Conservation (phyloP, 2,329 filamentous ascomycete genomes). For the Fusarium verticillioides region DNA sequence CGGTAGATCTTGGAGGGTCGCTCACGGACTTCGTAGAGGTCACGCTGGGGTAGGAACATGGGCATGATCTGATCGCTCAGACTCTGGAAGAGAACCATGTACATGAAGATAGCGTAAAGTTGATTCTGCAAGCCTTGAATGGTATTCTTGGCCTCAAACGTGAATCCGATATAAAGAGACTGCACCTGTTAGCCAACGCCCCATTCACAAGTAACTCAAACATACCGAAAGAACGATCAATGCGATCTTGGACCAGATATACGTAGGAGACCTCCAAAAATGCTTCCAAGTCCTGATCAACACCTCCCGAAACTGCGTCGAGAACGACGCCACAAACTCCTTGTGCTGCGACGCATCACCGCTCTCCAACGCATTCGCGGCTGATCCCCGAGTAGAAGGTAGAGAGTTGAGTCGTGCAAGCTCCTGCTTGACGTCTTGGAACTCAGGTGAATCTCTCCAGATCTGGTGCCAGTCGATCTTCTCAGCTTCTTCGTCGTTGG, state of each 20-base stretch:
- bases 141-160: conserved; percentile 65
- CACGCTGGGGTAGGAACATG: conserved; percentile 73
- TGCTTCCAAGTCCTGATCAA: conserved; percentile 51
- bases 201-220: fast-evolving
- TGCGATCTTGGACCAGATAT: conserved; percentile 67
- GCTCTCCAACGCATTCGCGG: background rate
- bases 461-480: conserved; percentile 58
- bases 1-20: conserved; percentile 72
- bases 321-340: conserved; percentile 47
- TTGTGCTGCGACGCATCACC: conserved; percentile 41
- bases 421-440: conserved; percentile 41
- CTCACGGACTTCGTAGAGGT: conserved; percentile 75
- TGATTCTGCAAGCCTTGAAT: conserved; percentile 75
- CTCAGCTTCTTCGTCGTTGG: conserved; percentile 48
- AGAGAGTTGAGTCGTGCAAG: conserved; percentile 32
- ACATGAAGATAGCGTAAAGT: conserved; percentile 75
- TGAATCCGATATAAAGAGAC: conserved; percentile 73
- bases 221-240: conserved; percentile 38
- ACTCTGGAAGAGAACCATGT: conserved; percentile 72
- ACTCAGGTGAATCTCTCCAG: conserved; percentile 55
- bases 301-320: conserved; percentile 50
- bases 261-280: conserved; percentile 60
- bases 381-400: background rate
- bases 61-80: conserved; percentile 75
- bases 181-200: background rate